A percentile compares a stretch with the other conserved stretches of the same genome.
Conservation (phyloP, 352 stramenopile genomes). For the Pythium apleroticum region DNA sequence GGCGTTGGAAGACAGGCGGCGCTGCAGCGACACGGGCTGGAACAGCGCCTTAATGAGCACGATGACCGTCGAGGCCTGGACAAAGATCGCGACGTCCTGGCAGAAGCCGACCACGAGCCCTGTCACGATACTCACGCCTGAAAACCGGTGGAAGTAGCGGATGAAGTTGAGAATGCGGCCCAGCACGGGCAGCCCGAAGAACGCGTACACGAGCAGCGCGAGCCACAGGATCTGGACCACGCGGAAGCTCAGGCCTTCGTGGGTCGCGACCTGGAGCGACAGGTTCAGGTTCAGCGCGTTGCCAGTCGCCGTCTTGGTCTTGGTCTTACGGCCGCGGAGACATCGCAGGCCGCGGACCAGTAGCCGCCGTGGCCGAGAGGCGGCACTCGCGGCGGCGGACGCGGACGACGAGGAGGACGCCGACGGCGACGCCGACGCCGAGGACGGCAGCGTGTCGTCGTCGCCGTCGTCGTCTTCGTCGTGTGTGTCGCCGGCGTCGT, state of each 20-base stretch:
- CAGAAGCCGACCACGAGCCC: conserved; percentile 45
- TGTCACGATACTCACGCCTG: conserved; percentile 40
- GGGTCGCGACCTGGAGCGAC: background rate
- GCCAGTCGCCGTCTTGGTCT: background rate
- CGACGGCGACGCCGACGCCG: background rate
- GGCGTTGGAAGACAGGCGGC: conserved; percentile 14
- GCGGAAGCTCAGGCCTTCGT: conserved; percentile 28
- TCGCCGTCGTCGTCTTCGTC: conserved; percentile 4
- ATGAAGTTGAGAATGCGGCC: conserved; percentile 63
- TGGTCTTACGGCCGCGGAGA: background rate
- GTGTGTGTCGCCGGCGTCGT: conserved; percentile 4
- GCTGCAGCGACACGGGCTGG: conserved; percentile 29
- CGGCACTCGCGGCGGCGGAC: conserved; percentile 11
- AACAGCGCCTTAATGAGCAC: conserved; percentile 68
- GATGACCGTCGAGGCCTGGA: conserved; percentile 62
- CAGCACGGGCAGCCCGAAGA: conserved; percentile 59
- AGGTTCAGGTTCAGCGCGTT: background rate
- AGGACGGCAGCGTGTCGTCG: conserved; percentile 2
- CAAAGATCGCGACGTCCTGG: conserved; percentile 65
- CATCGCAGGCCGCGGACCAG: conserved; percentile 13
- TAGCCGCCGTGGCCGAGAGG: background rate
- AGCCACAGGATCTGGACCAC: conserved; percentile 68
- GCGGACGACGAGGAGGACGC: background rate
- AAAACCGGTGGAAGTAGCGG: conserved; percentile 60
- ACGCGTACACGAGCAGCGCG: conserved; percentile 63